A percentile compares a stretch with the other conserved stretches of the same genome.
Evolutionary conservation across 2,329 filamentous ascomycete genomes (phyloP).

Genomic region (Aspergillus puulaauensis): DNA sequence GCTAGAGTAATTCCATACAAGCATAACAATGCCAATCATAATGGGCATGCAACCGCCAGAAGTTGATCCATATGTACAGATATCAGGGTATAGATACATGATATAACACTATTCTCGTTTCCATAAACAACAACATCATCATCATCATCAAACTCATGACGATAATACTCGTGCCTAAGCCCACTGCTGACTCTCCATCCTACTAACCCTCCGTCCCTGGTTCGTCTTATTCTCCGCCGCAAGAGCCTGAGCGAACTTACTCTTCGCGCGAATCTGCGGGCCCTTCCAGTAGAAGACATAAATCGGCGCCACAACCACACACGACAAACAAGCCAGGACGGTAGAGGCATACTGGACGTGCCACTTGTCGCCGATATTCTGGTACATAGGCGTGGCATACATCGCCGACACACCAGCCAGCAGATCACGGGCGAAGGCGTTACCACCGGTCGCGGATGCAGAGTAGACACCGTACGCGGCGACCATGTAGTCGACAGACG

Average conservation of each 20-base stretch:
- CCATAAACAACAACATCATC: too few relatives aligned
- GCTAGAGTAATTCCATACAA: too few relatives aligned
- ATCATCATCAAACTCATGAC: too few relatives aligned
- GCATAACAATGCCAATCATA: background rate
- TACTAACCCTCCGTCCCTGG: conserved; percentile 19
- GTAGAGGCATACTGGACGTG: conserved; percentile 56
- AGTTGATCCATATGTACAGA: background rate
- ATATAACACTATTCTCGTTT: background rate
- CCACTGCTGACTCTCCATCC: background rate
- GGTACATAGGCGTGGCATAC: conserved; percentile 65
- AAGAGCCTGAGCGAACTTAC: conserved; percentile 51
- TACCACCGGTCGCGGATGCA: conserved; percentile 73
- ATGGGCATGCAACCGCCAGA: background rate
- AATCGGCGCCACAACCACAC: conserved; percentile 55
- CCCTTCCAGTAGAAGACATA: conserved; percentile 60
- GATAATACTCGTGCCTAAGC: background rate
- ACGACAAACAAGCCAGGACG: conserved; percentile 51
- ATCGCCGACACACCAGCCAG: conserved; percentile 70
- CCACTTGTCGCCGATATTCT: conserved; percentile 43
- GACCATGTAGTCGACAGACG: conserved; percentile 76
- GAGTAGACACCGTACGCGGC: conserved; percentile 71
- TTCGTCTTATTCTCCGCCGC: conserved; percentile 22
- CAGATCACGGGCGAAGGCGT: conserved; percentile 72
- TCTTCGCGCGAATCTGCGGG: conserved; percentile 50
- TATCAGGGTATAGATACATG: background rate